Conservation (phyloP, 345 rosid species). For the Chamaenerion angustifolium region DNA sequence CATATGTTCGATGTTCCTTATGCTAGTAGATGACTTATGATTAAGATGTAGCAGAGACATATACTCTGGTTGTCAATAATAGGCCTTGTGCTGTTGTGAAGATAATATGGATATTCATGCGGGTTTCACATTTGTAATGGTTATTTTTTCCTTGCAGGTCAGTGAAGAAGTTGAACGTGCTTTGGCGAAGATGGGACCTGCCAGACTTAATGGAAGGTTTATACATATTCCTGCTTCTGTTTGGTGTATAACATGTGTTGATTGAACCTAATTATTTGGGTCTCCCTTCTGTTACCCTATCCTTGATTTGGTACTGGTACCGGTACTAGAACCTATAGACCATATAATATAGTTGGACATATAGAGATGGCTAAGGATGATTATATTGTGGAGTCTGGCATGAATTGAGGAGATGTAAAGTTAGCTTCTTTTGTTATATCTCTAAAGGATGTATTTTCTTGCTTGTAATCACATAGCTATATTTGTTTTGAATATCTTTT, state of each 20-base stretch:
- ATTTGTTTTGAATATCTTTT: no score
- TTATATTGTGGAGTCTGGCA: no score
- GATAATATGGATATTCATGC: background rate
- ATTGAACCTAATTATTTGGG: background rate
- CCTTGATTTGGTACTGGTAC: background rate
- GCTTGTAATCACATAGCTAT: no score
- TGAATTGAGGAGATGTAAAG: no score
- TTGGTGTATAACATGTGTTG: background rate
- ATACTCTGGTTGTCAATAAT: background rate
- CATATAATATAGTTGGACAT: no score
- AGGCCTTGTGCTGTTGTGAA: background rate
- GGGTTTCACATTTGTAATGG: slow-evolving; percentile 3
- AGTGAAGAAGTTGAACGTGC: slow-evolving; percentile 99
- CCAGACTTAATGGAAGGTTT: slow-evolving; percentile 80
- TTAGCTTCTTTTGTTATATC: no score
- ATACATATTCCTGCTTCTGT: slow-evolving; percentile 1
- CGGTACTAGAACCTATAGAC: no score
- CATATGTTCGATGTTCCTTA: no score
- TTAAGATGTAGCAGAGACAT: background rate
- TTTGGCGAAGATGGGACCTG: slow-evolving; percentile 82
- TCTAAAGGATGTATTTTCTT: no score
- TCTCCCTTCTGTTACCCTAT: background rate
- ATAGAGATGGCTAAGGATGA: no score
- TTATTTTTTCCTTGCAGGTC: slow-evolving; percentile 40
- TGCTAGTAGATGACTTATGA: no score